These are phyloP conservation scores for Mycena amicta DNA, from an alignment of 768 basidiomycete species.

Conservation along the genomic window DNA sequence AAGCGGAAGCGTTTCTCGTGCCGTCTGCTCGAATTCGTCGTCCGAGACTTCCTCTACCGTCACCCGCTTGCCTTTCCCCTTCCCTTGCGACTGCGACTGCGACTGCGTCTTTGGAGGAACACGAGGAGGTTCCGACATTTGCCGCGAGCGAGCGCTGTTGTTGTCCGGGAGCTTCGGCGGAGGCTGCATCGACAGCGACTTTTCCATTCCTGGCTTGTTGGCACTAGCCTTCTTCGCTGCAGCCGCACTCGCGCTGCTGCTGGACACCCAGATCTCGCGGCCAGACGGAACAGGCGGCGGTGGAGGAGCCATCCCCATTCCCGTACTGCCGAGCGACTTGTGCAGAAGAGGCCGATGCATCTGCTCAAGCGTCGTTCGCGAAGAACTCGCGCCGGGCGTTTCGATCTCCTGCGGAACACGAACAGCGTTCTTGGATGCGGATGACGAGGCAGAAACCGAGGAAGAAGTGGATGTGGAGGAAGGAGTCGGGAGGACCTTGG, in stretches of 20 bases:
- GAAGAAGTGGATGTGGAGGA: background rate
- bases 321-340: constrained; percentile 12
- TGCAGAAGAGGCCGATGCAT: constrained; percentile 19
- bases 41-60: constrained; percentile 50
- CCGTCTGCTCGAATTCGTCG: constrained; percentile 41
- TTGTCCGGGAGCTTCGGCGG: no score
- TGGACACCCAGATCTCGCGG: constrained; percentile 10
- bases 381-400: constrained; percentile 15
- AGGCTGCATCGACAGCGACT: background rate
- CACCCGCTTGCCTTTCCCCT: constrained; percentile 35
- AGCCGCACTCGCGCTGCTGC: constrained; percentile 7
- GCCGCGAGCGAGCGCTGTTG: background rate
- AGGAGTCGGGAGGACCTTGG: no score
- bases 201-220: no score
- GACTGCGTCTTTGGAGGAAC: constrained; percentile 3
- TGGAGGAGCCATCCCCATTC: constrained; percentile 4
- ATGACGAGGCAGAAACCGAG: constrained; percentile 16
- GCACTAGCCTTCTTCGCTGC: constrained; percentile 9
- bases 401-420: background rate
- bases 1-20: constrained; percentile 38
- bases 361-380: constrained; percentile 24
- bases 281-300: constrained; percentile 2
- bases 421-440: constrained; percentile 22
- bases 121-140: background rate
- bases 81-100: constrained; percentile 23